Evolutionary conservation across 169 alveolate species (phyloP).

Genomic region (Eimeria necatrix): DNA sequence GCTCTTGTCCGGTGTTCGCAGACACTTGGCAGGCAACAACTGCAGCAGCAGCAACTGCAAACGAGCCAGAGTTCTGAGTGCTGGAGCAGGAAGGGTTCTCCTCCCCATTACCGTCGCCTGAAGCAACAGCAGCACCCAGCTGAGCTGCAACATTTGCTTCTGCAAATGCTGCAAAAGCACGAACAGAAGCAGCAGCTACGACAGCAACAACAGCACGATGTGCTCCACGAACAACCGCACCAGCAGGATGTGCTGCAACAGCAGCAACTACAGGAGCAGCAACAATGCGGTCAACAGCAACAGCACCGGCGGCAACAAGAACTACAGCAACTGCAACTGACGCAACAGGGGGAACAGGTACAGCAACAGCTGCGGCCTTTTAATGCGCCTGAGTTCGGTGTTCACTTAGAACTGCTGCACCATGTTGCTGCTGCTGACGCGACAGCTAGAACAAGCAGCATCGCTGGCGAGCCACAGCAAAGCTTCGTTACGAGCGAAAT

Average conservation of each 20-base stretch:
- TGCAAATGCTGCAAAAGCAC: too few species aligned
- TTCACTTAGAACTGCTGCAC: too few species aligned
- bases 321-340: background rate
- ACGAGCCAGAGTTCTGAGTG: background rate
- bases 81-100: background rate
- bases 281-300: background rate
- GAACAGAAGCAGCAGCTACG: background rate
- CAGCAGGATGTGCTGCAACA: background rate
- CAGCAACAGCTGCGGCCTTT: background rate
- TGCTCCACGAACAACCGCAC: background rate
- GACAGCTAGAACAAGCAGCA: too few species aligned
- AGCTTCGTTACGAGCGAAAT: too few species aligned
- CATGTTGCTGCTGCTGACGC: too few species aligned
- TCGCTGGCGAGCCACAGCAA: too few species aligned
- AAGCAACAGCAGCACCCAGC: background rate
- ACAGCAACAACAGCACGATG: background rate
- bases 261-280: background rate
- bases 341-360: too few species aligned
- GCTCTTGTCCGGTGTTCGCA: background rate
- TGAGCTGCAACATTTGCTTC: background rate
- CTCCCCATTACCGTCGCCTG: background rate
- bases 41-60: slow-evolving; percentile 23
- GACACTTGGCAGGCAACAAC: background rate
- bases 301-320: background rate
- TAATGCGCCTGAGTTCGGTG: background rate